Evolutionary conservation across 2,329 filamentous ascomycete species (phyloP), one percentile per base, ranked within the genome.

Genomic region (Alternaria longipes): DNA sequence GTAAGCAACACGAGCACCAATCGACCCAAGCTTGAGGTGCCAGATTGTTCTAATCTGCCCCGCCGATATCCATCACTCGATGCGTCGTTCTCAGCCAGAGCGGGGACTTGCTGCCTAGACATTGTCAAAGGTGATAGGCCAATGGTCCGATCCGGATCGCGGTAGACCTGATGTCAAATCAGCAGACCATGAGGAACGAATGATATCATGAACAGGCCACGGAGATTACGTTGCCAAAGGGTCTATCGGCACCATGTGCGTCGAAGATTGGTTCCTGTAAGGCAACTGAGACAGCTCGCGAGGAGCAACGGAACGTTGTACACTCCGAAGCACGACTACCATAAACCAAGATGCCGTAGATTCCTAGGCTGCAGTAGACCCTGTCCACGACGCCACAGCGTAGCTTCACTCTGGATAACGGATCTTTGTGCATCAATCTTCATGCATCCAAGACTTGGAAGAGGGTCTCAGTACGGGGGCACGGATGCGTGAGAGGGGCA

Each of bases 271-370:
- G 5, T 50, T 26, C 3, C 30, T 2, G 32, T 1, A 56, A 70
- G 68, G 67, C 68, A 67, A 63, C 68, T 62, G 62, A 69, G 62
- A 71, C 69, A 66, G 2, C 5, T 44, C 16, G 12, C n/a, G 26
- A 50, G 9, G n/a, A 55, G 16, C 1, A 12, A 32, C 16, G 50
- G 54, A 57, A 50, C 47, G 44, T 53, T 46, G 20, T 18, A 42
- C 12, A 28, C 26, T 28, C 28, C 22, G 14, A 50, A 50, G 46
- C 24, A 50, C 46, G 32, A 50, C 8, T 24, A 26, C 14, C 30
- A 22, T 9, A 38, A 41, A 30, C 24, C 18, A 22, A 34, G 22
- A 32, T 32, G 18, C 28, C 40, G 44, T 49, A 18, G 18, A 24
- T n/a, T 38, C 14, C 20, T 38, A 50, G 32, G 46, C 46, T 36